Percentiles rank a stretch among this genome's conserved stretches.
Conservation (phyloP, 2,329 filamentous ascomycete genomes). For the Diaporthe citrichinensis region DNA sequence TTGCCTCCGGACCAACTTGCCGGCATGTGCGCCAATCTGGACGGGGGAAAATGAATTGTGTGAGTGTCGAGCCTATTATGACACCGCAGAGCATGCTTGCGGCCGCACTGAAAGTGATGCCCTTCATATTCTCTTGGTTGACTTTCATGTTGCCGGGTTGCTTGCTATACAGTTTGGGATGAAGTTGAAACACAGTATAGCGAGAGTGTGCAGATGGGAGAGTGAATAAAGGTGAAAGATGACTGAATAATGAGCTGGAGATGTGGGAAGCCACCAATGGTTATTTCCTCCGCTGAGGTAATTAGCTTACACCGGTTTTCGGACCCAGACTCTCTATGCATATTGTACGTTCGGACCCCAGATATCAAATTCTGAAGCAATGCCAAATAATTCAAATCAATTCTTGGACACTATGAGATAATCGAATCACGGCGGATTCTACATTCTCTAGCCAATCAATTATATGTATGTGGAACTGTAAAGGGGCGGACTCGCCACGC, state of each 20-base stretch:
- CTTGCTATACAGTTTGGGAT: not conserved
- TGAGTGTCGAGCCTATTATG: not conserved
- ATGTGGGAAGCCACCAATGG: not conserved
- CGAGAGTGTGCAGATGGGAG: not conserved
- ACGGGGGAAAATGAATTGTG: not conserved
- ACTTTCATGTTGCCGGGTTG: not conserved
- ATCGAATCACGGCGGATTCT: not conserved
- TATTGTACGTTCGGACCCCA: not conserved
- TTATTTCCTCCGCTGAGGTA: not conserved
- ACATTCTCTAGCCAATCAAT: not conserved
- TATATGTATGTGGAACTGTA: not conserved
- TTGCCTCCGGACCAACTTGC: not conserved
- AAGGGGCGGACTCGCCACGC: not conserved
- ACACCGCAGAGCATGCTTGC: not conserved
- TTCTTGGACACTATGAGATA: not conserved
- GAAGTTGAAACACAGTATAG: not conserved
- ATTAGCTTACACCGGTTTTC: not conserved
- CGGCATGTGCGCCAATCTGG: conserved; percentile 1
- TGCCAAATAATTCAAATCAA: not conserved
- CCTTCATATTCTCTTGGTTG: not conserved
- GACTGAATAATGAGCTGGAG: not conserved
- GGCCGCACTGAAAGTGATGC: not conserved
- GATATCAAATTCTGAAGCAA: not conserved
- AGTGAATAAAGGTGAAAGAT: not conserved
- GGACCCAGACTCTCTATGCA: not conserved